Percentiles rank a stretch among this genome's conserved stretches.
Conservation (phyloP, 345 rosid genomes). For the Viola odorata region DNA sequence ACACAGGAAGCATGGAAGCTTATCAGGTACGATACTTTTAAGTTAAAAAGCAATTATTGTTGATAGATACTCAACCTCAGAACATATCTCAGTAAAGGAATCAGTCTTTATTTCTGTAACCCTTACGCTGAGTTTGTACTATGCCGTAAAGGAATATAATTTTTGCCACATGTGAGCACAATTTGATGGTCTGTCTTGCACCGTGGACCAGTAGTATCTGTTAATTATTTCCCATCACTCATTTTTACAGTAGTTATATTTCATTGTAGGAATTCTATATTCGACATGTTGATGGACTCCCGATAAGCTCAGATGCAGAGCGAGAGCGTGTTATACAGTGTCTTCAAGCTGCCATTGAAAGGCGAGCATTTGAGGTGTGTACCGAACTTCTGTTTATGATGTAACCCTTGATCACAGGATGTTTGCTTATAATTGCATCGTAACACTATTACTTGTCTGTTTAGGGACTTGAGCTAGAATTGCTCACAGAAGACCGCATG, state of each 20-base stretch:
- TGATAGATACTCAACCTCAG: neutral
- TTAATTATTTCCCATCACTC: too few species aligned
- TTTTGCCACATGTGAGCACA: neutral
- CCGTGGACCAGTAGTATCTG: neutral
- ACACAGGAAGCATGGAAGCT: conserved; percentile 60
- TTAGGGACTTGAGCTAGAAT: conserved; percentile 51
- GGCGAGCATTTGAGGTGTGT: conserved; percentile 40
- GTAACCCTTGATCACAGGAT: neutral
- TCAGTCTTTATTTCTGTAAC: too few species aligned
- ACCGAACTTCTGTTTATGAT: neutral
- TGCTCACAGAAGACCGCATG: conserved; percentile 41
- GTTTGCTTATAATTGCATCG: neutral
- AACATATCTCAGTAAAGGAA: neutral
- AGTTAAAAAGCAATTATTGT: neutral
- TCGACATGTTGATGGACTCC: conserved; percentile 59
- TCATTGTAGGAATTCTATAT: conserved; percentile 55
- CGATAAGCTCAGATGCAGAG: conserved; percentile 49
- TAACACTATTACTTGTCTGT: neutral
- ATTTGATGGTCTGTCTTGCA: neutral
- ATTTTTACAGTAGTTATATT: conserved; percentile 1
- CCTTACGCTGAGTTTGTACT: too few species aligned
- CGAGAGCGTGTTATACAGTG: conserved; percentile 44
- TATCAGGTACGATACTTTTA: conserved; percentile 57
- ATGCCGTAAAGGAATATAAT: too few species aligned
- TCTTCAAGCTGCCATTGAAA: conserved; percentile 58